These are phyloP conservation scores for Scheffersomyces lignosus DNA, from an alignment of 805 yeast species.

Conservation along the genomic window DNA sequence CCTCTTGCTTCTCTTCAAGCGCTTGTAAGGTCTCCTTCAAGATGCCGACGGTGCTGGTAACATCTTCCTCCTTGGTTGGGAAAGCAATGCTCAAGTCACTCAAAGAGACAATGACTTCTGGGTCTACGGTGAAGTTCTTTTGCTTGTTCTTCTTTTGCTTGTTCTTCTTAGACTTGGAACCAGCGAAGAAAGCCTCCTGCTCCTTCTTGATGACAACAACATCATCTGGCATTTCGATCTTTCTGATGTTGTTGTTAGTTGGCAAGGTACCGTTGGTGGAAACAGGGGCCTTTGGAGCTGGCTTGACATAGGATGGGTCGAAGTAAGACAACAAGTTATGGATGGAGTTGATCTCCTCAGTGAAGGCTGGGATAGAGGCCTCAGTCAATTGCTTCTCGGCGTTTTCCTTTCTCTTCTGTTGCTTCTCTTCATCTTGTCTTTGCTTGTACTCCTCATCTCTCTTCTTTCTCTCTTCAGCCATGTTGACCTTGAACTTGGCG, in stretches of 20 bases:
- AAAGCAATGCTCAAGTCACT: constrained; percentile 73
- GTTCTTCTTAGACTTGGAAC: constrained; percentile 43
- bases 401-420: constrained; percentile 50
- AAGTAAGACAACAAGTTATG: constrained; percentile 71
- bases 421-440: constrained; percentile 50
- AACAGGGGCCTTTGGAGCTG: constrained; percentile 35
- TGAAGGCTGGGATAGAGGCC: constrained; percentile 82
- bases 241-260: constrained; percentile 37
- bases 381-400: constrained; percentile 71
- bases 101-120: constrained; percentile 74
- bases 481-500: constrained; percentile 64
- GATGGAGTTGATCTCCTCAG: constrained; percentile 72
- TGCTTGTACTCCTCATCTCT: constrained; percentile 69
- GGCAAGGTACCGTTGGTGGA: constrained; percentile 18
- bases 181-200: constrained; percentile 58
- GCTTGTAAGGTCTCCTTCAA: constrained; percentile 72
- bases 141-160: constrained; percentile 55
- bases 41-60: constrained; percentile 59
- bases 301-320: constrained; percentile 74
- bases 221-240: constrained; percentile 62
- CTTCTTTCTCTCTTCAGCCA: constrained; percentile 67
- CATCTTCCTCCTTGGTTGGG: constrained; percentile 76
- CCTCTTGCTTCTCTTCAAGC: constrained; percentile 72
- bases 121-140: constrained; percentile 68
- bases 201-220: constrained; percentile 64